phyloP scores from a whole-genome alignment of 2,329 filamentous ascomycete species.

The Colletotrichum sp. region DNA sequence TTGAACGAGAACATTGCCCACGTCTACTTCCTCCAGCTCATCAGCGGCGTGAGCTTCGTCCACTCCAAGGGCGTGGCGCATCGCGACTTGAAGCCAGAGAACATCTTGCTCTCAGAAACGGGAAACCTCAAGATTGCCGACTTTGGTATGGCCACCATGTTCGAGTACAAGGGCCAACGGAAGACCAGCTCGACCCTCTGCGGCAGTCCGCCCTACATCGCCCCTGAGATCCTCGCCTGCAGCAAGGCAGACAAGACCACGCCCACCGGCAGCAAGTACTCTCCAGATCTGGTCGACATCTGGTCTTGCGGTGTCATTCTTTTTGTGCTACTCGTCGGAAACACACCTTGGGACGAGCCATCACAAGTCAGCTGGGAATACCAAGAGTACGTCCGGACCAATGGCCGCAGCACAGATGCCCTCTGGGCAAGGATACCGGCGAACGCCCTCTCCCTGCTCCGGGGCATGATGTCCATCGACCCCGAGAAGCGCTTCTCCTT shows the following conservation, averaged over 20 bases:
- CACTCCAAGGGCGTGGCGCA: constrained; percentile 96
- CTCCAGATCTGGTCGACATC: constrained; percentile 84
- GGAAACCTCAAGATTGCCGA: constrained; percentile 94
- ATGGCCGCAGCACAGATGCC: constrained; percentile 82
- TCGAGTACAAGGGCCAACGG: constrained; percentile 82
- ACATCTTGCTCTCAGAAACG: constrained; percentile 84
- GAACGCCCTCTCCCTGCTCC: constrained; percentile 78
- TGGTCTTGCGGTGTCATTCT: constrained; percentile 99
- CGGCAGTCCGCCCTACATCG: constrained; percentile 95
- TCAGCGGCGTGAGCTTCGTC: constrained; percentile 91
- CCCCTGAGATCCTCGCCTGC: constrained; percentile 81
- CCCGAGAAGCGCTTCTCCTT: constrained; percentile 80
- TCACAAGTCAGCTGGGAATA: constrained; percentile 88
- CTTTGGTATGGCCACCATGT: constrained; percentile 94
- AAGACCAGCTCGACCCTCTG: constrained; percentile 90
- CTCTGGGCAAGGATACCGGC: constrained; percentile 82
- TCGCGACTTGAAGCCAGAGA: constrained; percentile 91
- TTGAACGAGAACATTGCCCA: constrained; percentile 95
- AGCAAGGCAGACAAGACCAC: constrained; percentile 47
- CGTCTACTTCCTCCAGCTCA: constrained; percentile 91
- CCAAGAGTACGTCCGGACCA: constrained; percentile 80
- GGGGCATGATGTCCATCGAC: constrained; percentile 92
- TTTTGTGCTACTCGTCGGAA: constrained; percentile 92
- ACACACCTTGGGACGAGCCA: constrained; percentile 97
- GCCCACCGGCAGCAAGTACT: constrained; percentile 64